A percentile compares a stretch with the other conserved stretches of the same genome.
Evolutionary conservation across 352 stramenopile species (phyloP).

Genomic region (Pythium insidiosum): DNA sequence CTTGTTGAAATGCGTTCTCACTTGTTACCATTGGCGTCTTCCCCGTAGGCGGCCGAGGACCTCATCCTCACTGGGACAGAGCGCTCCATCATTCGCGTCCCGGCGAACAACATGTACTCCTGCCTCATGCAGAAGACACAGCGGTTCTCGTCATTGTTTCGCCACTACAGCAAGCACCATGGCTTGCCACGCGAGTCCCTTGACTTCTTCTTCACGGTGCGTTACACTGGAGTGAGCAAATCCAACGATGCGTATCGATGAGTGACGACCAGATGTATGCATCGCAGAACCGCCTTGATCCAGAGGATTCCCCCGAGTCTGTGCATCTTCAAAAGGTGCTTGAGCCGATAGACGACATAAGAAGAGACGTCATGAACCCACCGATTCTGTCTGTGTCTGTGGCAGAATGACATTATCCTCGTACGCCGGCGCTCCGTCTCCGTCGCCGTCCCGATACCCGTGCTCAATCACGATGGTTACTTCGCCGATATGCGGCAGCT

Average conservation of each 20-base stretch:
- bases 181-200: constrained; percentile 94
- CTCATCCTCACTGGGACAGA: constrained; percentile 71
- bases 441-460: constrained; percentile 29
- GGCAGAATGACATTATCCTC: constrained; percentile 81
- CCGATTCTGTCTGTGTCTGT: constrained; percentile 1
- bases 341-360: too few species aligned
- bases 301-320: constrained; percentile 77
- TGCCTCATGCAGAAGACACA: constrained; percentile 99
- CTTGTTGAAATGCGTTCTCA: too few species aligned
- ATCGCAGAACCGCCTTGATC: constrained; percentile 58
- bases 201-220: constrained; percentile 97
- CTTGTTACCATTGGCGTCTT: too few species aligned
- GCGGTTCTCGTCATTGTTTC: constrained; percentile 96
- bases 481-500: constrained; percentile 73
- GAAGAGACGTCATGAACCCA: not conserved
- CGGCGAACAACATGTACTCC: constrained; percentile 86
- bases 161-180: constrained; percentile 99
- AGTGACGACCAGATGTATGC: not conserved
- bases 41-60: constrained; percentile 68
- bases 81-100: constrained; percentile 75
- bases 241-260: not conserved
- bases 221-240: not conserved
- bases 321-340: constrained; percentile 78
- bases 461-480: constrained; percentile 61
- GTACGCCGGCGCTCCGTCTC: constrained; percentile 46